Base-by-base conservation (phyloP, 345 rosid species). In the Zanthoxylum bungeanum region DNA sequence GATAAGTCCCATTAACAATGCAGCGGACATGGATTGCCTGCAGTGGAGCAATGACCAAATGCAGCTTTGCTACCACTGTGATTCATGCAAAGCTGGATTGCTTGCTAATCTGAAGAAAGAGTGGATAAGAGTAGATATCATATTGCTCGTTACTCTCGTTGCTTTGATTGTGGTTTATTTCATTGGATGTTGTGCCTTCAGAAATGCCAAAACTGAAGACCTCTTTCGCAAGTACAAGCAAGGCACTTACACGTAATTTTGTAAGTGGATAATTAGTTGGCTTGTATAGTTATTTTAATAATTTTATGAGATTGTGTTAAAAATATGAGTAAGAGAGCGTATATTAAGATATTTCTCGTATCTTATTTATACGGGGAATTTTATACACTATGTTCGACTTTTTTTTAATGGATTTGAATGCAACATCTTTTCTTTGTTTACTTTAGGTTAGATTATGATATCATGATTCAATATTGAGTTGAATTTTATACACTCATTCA, bases 1-100 rank as follows among this genome's bases (percentile, higher is more conserved):
- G 92, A 86, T 89, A 24, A 85, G 85, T 69, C 92, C 92, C 21
- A 87, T 85, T 24, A 70, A 89, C 87, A 84, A 53, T 28, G 89
- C 81, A 0, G 95, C 91, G 1, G 95, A 91, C 75, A 91, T 87
- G 97, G 98, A 93, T 69, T 93, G 97, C 82, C 83, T 91, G 49
- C 81, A 90, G 19, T 91, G 98, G 97, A 91, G 84, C 87, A 93
- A 93, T 39, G 97, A 93, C 71, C 97, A 89, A 78, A 89, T 68
- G 60, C 87, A 83, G 27, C 89, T 93, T 16, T 93, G 98, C 77
- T 93, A 85, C 77, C 60, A 70, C 63, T 91, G 98, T 58, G 85
- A 91, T 75, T 93, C 98, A 2, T 93, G 98, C 86, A 93, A 93
- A 81, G 98, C 95, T 5, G 98, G 97, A n/a, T 76, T 93, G 68